A percentile compares a stretch with the other conserved stretches of the same genome.
Evolutionary conservation across 2,329 filamentous ascomycete genomes (phyloP).

Genomic region (Pseudogymnoascus sp.): DNA sequence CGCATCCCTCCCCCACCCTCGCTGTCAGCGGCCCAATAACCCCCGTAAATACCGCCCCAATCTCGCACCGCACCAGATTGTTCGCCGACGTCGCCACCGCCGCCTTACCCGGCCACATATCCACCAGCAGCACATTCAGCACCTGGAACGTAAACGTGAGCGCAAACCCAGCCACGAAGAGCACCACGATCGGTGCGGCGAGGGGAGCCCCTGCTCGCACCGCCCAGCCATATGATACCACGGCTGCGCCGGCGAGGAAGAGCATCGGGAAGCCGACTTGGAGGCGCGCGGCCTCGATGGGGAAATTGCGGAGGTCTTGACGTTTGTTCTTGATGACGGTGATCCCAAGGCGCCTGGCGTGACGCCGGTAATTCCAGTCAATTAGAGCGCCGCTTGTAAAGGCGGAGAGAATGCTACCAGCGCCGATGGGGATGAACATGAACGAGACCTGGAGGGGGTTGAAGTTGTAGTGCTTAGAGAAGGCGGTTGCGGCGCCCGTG

Average conservation of each 20-base stretch:
- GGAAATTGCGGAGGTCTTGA: slow-evolving; percentile 40
- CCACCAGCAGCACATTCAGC: slow-evolving; percentile 44
- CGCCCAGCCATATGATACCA: slow-evolving; percentile 46
- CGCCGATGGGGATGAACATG: slow-evolving; percentile 42
- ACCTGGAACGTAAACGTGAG: slow-evolving; percentile 48
- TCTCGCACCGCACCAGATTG: slow-evolving; percentile 46
- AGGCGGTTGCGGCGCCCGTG: slow-evolving; percentile 34
- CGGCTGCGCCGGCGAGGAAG: slow-evolving; percentile 37
- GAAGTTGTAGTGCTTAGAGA: slow-evolving; percentile 46
- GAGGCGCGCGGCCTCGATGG: slow-evolving; percentile 43
- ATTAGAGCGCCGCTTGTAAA: slow-evolving; percentile 44
- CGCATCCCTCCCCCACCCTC: slow-evolving; percentile 42
- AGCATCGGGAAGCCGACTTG: slow-evolving; percentile 44
- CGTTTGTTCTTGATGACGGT: slow-evolving; percentile 45
- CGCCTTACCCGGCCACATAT: slow-evolving; percentile 44
- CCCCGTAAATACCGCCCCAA: slow-evolving; percentile 46
- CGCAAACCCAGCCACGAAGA: slow-evolving; percentile 39
- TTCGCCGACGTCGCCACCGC: slow-evolving; percentile 48
- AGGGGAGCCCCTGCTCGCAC: slow-evolving; percentile 35
- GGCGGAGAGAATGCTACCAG: slow-evolving; percentile 37
- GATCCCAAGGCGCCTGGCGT: slow-evolving; percentile 46
- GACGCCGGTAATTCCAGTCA: slow-evolving; percentile 59
- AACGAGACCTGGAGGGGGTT: slow-evolving; percentile 47
- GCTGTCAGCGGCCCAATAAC: slow-evolving; percentile 44
- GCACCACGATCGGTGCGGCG: slow-evolving; percentile 39